phyloP scores from a whole-genome alignment of 2,329 filamentous ascomycete genomes.

The Monascus ruber region DNA sequence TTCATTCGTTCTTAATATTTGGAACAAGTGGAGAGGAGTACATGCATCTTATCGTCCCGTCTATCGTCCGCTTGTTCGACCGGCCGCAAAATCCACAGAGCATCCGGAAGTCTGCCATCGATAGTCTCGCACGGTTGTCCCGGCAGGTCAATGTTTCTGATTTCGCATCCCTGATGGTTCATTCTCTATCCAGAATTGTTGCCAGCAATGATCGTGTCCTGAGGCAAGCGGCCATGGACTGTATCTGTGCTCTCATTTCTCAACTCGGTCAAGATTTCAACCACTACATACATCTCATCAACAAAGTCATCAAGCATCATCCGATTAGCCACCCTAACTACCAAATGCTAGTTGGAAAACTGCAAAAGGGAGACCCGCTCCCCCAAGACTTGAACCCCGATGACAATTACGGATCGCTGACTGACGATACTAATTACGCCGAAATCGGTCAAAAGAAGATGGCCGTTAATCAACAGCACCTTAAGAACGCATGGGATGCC shows the following conservation, averaged over 20 bases:
- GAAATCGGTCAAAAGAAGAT: conserved; percentile 88
- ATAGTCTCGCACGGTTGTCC: conserved; percentile 87
- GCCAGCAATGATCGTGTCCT: conserved; percentile 60
- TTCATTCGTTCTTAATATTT: conserved; percentile 93
- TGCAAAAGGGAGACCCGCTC: conserved; percentile 89
- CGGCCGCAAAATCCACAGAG: conserved; percentile 69
- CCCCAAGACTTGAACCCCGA: conserved; percentile 89
- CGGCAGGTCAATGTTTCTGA: conserved; percentile 95
- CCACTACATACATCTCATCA: conserved; percentile 87
- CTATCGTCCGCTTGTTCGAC: conserved; percentile 89
- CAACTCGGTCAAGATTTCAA: conserved; percentile 92
- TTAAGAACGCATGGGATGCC: conserved; percentile 95
- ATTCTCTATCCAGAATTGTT: conserved; percentile 76
- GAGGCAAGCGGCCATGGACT: conserved; percentile 77
- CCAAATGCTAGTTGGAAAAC: conserved; percentile 78
- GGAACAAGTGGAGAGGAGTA: conserved; percentile 94
- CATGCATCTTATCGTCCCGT: conserved; percentile 96
- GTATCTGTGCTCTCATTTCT: conserved; percentile 86
- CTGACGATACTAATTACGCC: conserved; percentile 68
- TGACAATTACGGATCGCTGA: conserved; percentile 62
- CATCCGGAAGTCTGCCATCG: conserved; percentile 79
- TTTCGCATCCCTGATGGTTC: conserved; percentile 91
- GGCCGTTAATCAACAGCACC: conserved; percentile 92
- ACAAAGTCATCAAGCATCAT: conserved; percentile 68
- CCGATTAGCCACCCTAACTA: conserved; percentile 87